phyloP scores from a whole-genome alignment of 805 yeast species.

The Kuraishia cidri region DNA sequence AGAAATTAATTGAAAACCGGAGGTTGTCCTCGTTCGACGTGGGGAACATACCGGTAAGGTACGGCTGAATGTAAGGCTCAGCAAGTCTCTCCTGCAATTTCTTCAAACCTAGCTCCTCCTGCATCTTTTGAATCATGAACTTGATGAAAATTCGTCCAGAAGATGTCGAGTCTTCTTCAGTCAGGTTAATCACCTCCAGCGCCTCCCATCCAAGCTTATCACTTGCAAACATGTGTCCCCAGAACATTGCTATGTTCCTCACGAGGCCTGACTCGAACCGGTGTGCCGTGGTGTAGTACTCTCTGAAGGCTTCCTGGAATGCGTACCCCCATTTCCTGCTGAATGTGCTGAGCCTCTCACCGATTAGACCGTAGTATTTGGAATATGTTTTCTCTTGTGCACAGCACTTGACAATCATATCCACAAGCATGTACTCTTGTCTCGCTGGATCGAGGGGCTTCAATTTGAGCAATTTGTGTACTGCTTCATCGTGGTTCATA shows the following conservation, averaged over 20 bases:
- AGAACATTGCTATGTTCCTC: constrained; percentile 73
- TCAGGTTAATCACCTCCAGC: constrained; percentile 45
- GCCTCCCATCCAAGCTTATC: constrained; percentile 61
- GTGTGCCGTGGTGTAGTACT: constrained; percentile 49
- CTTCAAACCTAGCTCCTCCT: constrained; percentile 62
- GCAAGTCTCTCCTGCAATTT: constrained; percentile 37
- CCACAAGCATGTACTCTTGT: constrained; percentile 47
- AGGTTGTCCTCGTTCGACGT: constrained; percentile 36
- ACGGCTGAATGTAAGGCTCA: constrained; percentile 43
- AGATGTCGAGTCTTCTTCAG: constrained; percentile 69
- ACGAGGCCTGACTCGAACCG: constrained; percentile 65
- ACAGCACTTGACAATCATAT: constrained; percentile 72
- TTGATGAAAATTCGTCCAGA: constrained; percentile 76
- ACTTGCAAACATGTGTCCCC: constrained; percentile 75
- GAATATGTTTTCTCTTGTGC: constrained; percentile 83
- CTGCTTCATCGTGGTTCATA: constrained; percentile 87
- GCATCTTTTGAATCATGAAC: constrained; percentile 70
- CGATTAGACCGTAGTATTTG: constrained; percentile 73
- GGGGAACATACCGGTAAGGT: constrained; percentile 59
- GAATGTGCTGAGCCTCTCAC: constrained; percentile 50
- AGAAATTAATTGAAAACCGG: constrained; percentile 79
- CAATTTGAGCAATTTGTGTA: constrained; percentile 67
- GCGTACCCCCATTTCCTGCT: constrained; percentile 47
- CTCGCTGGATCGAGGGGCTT: constrained; percentile 24
- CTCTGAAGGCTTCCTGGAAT: constrained; percentile 43